Conservation (phyloP, 345 rosid species). For the Eucalyptus regnans region DNA sequence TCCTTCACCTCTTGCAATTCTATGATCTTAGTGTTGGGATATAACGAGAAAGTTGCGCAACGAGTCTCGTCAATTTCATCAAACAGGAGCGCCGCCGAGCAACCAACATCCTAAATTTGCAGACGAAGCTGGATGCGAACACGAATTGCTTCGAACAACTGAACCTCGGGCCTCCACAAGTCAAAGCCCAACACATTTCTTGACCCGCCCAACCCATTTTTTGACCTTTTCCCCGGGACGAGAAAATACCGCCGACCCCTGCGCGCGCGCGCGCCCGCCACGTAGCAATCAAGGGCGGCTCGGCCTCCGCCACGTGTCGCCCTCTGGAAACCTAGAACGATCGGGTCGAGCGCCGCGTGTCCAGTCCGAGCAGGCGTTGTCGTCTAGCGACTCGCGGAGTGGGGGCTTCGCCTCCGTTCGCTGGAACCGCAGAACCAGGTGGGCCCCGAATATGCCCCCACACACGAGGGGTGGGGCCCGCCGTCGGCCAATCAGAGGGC, state of each 20-base stretch:
- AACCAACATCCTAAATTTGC: neutral
- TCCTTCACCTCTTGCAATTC: neutral
- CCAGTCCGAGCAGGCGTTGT: too few relatives aligned
- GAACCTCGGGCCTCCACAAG: neutral
- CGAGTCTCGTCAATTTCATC: neutral
- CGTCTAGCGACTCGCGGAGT: neutral
- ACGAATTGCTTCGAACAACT: neutral
- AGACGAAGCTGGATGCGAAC: neutral
- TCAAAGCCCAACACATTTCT: neutral
- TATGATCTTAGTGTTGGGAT: neutral
- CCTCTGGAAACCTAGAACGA: neutral
- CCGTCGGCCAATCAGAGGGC: neutral
- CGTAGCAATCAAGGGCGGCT: neutral
- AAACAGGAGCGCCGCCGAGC: neutral
- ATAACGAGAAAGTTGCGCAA: too few relatives aligned
- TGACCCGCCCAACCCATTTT: neutral
- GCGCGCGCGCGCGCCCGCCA: neutral
- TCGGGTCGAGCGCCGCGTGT: neutral
- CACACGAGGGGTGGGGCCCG: neutral
- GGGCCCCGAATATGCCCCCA: neutral
- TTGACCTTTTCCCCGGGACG: neutral
- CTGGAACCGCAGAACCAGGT: neutral
- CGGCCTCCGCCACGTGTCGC: neutral
- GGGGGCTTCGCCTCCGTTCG: neutral
- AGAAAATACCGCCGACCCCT: neutral